A percentile compares a stretch with the other conserved stretches of the same genome.
Evolutionary conservation across 192 early-diverging fungal genomes (phyloP).

Genomic region (Coemansia sp.): DNA sequence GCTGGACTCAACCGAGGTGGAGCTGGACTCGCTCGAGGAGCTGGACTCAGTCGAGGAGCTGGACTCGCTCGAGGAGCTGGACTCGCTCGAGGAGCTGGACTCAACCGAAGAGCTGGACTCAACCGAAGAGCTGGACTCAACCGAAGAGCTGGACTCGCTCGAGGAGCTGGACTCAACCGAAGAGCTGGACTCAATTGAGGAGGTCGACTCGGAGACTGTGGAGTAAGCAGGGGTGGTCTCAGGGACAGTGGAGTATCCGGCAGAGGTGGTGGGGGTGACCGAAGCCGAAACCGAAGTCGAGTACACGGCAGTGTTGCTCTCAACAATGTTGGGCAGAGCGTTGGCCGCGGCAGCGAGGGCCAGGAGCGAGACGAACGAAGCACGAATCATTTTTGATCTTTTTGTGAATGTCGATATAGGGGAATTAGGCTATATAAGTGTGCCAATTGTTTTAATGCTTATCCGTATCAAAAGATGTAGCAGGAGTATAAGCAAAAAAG

Average conservation of each 20-base stretch:
- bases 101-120: conserved; percentile 18
- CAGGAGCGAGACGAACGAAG: conserved; percentile 45
- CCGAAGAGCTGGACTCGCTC: not conserved
- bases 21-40: conserved; percentile 6
- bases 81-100: conserved; percentile 12
- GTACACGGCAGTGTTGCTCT: conserved; percentile 37
- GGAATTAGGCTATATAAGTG: conserved; percentile 11
- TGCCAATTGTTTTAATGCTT: conserved; percentile 13
- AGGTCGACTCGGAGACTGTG: conserved; percentile 9
- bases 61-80: conserved; percentile 13
- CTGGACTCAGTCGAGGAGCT: conserved; percentile 13
- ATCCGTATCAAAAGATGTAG: conserved; percentile 11
- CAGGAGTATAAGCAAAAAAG: conserved; percentile 11
- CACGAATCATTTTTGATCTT: conserved; percentile 37
- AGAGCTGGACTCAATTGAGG: not conserved
- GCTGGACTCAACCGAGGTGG: conserved; percentile 15
- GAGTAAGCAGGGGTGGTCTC: conserved; percentile 18
- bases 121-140: conserved; percentile 1
- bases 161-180: not conserved
- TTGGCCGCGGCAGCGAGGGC: conserved; percentile 45
- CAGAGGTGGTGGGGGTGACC: conserved; percentile 10
- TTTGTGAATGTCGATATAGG: conserved; percentile 1
- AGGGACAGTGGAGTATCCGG: conserved; percentile 17
- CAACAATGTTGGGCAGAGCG: conserved; percentile 40
- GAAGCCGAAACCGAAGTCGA: not conserved